Evolutionary conservation across 129 eudicot genomes (phyloP), one percentile per base, ranked within the genome.

Genomic region (Ambrosia trifida): DNA sequence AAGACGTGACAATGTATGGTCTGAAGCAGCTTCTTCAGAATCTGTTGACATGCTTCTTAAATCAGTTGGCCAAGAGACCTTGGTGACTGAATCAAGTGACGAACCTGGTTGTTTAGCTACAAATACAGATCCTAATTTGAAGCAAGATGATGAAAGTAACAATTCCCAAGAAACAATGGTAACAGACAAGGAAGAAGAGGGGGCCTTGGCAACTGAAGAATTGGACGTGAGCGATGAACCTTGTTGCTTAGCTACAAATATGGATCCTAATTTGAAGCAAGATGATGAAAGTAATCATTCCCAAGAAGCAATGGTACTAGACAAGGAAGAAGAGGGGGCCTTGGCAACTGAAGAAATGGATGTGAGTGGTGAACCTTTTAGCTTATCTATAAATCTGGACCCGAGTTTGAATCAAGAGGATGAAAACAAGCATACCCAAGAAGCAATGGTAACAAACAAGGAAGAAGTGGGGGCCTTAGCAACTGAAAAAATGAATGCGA

Each of bases 21-120:
- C 97, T 70, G 99, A 94, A 88, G 99, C 99, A 77, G 88, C 99
- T 61, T 90, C 99, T 52, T 85, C 87, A 31, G 96, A 94, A 81
- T 89, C 97, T 72, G 99, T 94, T 79, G 99, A 88, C 81, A 87
- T 94, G 99, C 86, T 94, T 40, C 40, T 90, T 65, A 94, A 94
- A 70, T 86, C 99, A 28, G 99, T 94, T 80, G 90, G 98, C n/a
- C 91, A 87, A 85, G 98, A 85, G 63, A 33, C 63, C 63, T 24
- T 57, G 63, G 63, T 57, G 63, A 57, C 63, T 0, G 63, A 11
- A 28, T 57, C 17, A 57, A 44, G 53, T 68, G 76, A 72, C 75
- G 80, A 71, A 69, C 66, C 77, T 44, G 75, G 72, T 75, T 11
- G 76, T 63, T 77, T 79, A 18, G 73, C 64, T 14, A 40, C 56